Conservation (phyloP, 2,329 filamentous ascomycete species). For the Cladosporium austrohemisphaericum region DNA sequence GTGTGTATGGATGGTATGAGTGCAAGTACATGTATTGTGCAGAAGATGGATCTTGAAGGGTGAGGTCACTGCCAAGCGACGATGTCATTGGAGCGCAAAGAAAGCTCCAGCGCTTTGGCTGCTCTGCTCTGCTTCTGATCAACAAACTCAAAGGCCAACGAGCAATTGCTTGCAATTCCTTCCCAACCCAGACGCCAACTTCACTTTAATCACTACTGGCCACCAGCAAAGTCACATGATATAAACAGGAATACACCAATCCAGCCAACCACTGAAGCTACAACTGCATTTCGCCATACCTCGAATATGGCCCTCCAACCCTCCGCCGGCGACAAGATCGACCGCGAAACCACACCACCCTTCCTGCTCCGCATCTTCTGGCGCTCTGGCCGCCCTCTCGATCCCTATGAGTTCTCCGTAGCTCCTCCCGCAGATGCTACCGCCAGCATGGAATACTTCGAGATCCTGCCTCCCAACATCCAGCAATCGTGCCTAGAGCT, state of each 20-base stretch:
- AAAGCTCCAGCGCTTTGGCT: slow-evolving; percentile 11
- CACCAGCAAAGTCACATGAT: neutral
- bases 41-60: slow-evolving; percentile 1
- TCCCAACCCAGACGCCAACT: no score
- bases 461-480: slow-evolving; percentile 55
- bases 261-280: neutral
- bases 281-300: no score
- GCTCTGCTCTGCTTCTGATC: neutral
- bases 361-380: slow-evolving; percentile 87
- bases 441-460: slow-evolving; percentile 36
- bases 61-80: slow-evolving; percentile 14
- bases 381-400: slow-evolving; percentile 69
- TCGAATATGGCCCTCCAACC: slow-evolving; percentile 34
- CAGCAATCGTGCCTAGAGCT: slow-evolving; percentile 57
- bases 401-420: slow-evolving; percentile 64
- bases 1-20: neutral
- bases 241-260: neutral
- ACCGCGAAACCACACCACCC: slow-evolving; percentile 69
- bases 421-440: slow-evolving; percentile 40
- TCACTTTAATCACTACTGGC: no score
- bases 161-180: neutral
- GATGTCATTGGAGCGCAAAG: slow-evolving; percentile 16
- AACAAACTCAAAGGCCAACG: neutral
- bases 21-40: neutral
- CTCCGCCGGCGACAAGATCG: slow-evolving; percentile 44